Evolutionary conservation across 805 yeast species (phyloP).

Genomic region (Ogataea thermomethanolica): DNA sequence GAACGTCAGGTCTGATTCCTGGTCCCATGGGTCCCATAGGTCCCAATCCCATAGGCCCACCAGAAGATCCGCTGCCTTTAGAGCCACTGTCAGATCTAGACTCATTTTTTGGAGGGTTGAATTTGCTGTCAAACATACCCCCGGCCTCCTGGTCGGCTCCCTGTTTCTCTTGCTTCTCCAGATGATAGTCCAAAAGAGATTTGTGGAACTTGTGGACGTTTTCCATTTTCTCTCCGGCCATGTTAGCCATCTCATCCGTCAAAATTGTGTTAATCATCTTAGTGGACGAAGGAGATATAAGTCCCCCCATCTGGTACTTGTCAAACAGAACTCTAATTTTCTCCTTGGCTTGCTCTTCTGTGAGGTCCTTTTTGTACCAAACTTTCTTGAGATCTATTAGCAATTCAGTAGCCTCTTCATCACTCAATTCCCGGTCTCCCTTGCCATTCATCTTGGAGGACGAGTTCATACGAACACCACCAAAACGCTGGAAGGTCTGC

Average conservation of each 20-base stretch:
- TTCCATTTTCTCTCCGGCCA: constrained; percentile 30
- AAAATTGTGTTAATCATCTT: constrained; percentile 27
- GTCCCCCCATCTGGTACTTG: constrained; percentile 31
- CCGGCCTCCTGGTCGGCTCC: constrained; percentile 4
- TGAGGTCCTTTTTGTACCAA: constrained; percentile 24
- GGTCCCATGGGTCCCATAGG: constrained; percentile 11
- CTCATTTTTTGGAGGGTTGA: constrained; percentile 20
- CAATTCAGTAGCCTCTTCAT: constrained; percentile 27
- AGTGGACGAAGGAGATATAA: constrained; percentile 29
- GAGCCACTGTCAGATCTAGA: neutral
- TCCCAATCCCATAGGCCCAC: neutral
- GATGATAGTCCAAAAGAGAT: constrained; percentile 29
- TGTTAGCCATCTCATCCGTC: constrained; percentile 22
- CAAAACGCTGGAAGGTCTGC: neutral
- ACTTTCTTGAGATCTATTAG: constrained; percentile 24
- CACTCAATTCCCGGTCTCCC: constrained; percentile 27
- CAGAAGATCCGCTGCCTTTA: neutral
- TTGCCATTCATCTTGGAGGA: constrained; percentile 21
- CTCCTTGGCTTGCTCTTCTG: constrained; percentile 16
- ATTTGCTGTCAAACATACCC: constrained; percentile 21
- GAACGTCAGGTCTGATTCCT: constrained; percentile 16
- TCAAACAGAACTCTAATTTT: constrained; percentile 22
- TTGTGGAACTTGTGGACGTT: constrained; percentile 32
- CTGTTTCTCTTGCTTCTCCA: constrained; percentile 25
- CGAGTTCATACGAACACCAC: constrained; percentile 17